Base-by-base conservation (phyloP, 352 stramenopile species). In the Thalassiosira ordinaria region DNA sequence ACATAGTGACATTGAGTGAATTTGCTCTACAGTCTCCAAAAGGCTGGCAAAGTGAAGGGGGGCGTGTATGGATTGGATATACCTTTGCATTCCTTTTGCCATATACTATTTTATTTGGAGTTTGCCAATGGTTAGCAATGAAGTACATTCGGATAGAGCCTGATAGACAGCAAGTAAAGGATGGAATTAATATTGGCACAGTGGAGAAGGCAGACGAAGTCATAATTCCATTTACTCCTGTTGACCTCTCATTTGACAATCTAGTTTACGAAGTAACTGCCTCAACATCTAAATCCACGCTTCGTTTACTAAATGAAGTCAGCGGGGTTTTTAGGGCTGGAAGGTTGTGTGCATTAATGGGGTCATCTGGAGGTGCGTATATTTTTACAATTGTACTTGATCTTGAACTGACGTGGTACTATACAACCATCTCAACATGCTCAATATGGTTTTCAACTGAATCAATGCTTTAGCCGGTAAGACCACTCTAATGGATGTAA, bases 401-500 rank as follows among this genome's bases (percentile, higher is more conserved):
- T n/a, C n/a, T n/a, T n/a, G n/a, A n/a, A n/a, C n/a, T n/a, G n/a
- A n/a, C n/a, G n/a, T n/a, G n/a, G n/a, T n/a, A n/a, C n/a, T n/a
- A n/a, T n/a, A n/a, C n/a, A n/a, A n/a, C n/a, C n/a, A n/a, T n/a
- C n/a, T n/a, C 46, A 29, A 9, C 18, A 33, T 67, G 63, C 44
- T 57, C 27, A 56, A 35, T 9, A 18, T 18, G 39, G 7, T 29
- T 20, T 55, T 41, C 26, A 5, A 18, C 24, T 31, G 24, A 39
- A 76, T 16, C 33, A 61, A 60, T 41, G 20, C 18, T 29, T 26
- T n/a, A 24, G 91, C 92, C 6, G 95, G 95, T 5, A 97, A 98
- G 78, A 98, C 95, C 0, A 98, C 95, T 26, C 85, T 98, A 13
- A 92, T 98, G 83, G 96, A 98, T 82, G 95, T 98, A 0, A 96